A percentile compares a stretch with the other conserved stretches of the same genome.
phyloP scores from a whole-genome alignment of 1,284 basidiomycete species.

The Meira nashicola region DNA sequence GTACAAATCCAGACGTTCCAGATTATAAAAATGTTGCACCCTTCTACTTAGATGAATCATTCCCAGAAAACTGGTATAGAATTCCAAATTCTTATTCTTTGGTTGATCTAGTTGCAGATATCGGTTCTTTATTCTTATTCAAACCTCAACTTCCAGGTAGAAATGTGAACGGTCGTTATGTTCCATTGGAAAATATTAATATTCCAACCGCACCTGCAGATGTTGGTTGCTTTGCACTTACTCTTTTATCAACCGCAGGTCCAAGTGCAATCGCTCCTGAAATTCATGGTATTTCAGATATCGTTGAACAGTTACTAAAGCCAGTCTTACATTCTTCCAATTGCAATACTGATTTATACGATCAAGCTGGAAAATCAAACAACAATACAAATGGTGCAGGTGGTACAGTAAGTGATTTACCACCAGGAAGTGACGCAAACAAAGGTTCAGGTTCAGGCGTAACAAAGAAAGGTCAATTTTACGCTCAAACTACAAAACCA shows the following conservation, averaged over 20 bases:
- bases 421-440: neutral
- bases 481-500: neutral
- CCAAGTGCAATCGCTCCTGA: conserved; percentile 11
- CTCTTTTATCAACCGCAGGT: conserved; percentile 6
- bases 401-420: neutral
- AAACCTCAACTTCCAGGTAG: conserved; percentile 16
- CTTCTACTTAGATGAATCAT: conserved; percentile 16
- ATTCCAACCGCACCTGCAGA: conserved; percentile 16
- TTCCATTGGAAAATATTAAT: conserved; percentile 10
- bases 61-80: conserved; percentile 19
- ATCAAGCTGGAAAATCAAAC: too few relatives aligned
- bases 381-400: too few relatives aligned
- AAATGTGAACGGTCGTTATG: conserved; percentile 14
- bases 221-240: conserved; percentile 14
- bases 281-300: conserved; percentile 9
- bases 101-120: conserved; percentile 13
- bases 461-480: neutral
- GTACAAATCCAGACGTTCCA: conserved; percentile 13
- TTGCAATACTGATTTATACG: conserved; percentile 13
- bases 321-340: conserved; percentile 10
- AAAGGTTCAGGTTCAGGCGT: neutral
- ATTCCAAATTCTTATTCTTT: conserved; percentile 17
- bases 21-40: conserved; percentile 17
- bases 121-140: conserved; percentile 14
- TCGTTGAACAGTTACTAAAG: conserved; percentile 13